A percentile compares a stretch with the other conserved stretches of the same genome.
Conservation (phyloP, 2,329 filamentous ascomycete genomes). For the Dryadomyces sulphureus region DNA sequence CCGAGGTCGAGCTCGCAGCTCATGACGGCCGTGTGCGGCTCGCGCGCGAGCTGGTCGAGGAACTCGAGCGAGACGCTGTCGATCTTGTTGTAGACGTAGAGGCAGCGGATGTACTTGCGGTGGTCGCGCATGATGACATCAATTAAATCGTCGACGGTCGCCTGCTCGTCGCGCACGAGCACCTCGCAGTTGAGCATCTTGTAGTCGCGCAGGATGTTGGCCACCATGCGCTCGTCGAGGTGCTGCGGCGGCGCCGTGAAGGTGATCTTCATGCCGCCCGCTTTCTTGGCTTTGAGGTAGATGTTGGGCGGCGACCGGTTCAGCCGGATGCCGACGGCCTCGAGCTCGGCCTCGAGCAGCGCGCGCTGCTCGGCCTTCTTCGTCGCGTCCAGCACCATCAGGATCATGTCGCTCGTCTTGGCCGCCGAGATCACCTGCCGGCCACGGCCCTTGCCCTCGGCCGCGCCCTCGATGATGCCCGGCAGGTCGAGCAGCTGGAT, state of each 20-base stretch:
- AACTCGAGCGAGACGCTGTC: constrained; percentile 89
- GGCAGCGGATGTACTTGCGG: constrained; percentile 84
- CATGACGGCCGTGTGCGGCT: constrained; percentile 94
- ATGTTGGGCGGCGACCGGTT: constrained; percentile 96
- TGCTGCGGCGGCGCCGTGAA: constrained; percentile 81
- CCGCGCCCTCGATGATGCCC: constrained; percentile 93
- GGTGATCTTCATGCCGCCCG: constrained; percentile 96
- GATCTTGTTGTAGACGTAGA: constrained; percentile 99
- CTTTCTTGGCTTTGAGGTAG: constrained; percentile 90
- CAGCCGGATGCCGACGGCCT: constrained; percentile 85
- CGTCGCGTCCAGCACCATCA: constrained; percentile 95
- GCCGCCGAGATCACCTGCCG: constrained; percentile 94
- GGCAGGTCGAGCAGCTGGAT: constrained; percentile 96
- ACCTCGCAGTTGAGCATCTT: constrained; percentile 98
- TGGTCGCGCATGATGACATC: constrained; percentile 99
- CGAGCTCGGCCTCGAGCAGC: constrained; percentile 78
- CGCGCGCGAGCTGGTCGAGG: constrained; percentile 78
- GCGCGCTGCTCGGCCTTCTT: constrained; percentile 90
- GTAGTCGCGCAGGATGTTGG: constrained; percentile 95
- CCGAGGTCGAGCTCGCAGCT: constrained; percentile 91
- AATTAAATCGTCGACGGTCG: constrained; percentile 95
- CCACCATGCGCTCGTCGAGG: constrained; percentile 95
- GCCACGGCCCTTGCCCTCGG: constrained; percentile 90
- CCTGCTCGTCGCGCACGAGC: constrained; percentile 83
- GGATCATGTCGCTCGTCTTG: constrained; percentile 92